A percentile compares a stretch with the other conserved stretches of the same genome.
These are phyloP conservation scores for Pseudogymnoascus sp. DNA, from an alignment of 2,329 filamentous ascomycete species.

Conservation along the genomic window DNA sequence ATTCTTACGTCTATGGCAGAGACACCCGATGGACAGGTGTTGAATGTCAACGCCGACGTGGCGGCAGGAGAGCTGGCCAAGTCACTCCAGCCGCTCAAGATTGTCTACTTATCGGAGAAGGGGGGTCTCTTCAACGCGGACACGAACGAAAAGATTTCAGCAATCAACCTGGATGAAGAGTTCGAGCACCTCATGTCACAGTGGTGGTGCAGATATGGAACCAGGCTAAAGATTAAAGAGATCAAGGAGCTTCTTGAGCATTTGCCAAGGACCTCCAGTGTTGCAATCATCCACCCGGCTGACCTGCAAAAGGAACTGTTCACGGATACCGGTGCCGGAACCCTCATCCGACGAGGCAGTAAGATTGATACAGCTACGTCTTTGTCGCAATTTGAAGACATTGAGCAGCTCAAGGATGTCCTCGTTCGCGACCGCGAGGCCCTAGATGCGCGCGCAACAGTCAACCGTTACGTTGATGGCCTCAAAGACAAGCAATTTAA, in stretches of 20 bases:
- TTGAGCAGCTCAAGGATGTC: constrained; percentile 70
- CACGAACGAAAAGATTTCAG: constrained; percentile 89
- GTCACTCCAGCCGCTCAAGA: constrained; percentile 85
- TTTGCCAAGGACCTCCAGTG: constrained; percentile 83
- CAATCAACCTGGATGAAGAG: constrained; percentile 95
- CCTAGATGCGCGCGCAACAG: constrained; percentile 71
- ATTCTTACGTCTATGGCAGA: constrained; percentile 96
- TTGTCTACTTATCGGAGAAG: constrained; percentile 98
- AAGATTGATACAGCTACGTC: constrained; percentile 70
- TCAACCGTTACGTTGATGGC: constrained; percentile 78
- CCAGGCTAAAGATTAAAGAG: constrained; percentile 92
- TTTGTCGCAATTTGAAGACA: constrained; percentile 66
- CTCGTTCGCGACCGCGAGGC: constrained; percentile 75
- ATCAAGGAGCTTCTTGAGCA: constrained; percentile 88
- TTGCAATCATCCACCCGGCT: constrained; percentile 94
- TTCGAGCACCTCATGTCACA: constrained; percentile 88
- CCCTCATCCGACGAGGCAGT: constrained; percentile 82
- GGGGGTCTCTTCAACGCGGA: constrained; percentile 91
- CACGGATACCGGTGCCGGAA: constrained; percentile 90
- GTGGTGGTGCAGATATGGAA: constrained; percentile 92
- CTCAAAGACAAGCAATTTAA: constrained; percentile 74
- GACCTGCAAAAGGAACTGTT: constrained; percentile 95
- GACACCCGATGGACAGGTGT: constrained; percentile 78
- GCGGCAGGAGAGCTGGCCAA: constrained; percentile 88
- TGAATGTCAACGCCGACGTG: constrained; percentile 97